Evolutionary conservation across 441 rosid species (phyloP), one percentile per base, ranked within the genome.

Genomic region (Macaranga tanarius): DNA sequence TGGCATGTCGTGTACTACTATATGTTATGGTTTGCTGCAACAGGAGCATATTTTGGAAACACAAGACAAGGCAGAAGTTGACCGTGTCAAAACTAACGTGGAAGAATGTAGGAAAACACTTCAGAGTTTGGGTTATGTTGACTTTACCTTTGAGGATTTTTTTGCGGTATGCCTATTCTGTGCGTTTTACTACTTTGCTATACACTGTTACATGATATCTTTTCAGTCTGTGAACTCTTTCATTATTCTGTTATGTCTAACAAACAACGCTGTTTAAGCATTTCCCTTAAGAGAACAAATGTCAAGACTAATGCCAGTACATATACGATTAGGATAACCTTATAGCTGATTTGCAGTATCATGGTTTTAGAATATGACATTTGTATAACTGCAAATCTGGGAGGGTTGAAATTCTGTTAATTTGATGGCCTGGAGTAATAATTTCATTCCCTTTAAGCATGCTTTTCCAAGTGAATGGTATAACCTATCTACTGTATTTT

Each of bases 101-200:
- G 97, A 92, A 79, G 90, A 89, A 75, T 92, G 93, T 72, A 81
- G 95, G 76, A 89, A 81, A 80, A 84, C 87, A 52, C 97, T 95
- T 77, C 96, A 90, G 81, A 81, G 84, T 77, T 88, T 95, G 84
- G 98, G 98, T 45, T 89, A 93, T 79, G 83, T 88, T 38, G 97
- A 95, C 64, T 91, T 95, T 65, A 93, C 98, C 7, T 95, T 93
- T 73, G 98, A 95, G 83, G 99, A 95, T 80, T 95, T 93, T 81
- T 95, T 95, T 76, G 73, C 92, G 88, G 98, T 93, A 87, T 84
- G 25, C 34, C 57, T 26, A 44, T 54, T 40, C 9, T 15, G 23
- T 73, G 25, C 62, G 25, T 62, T 69, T 70, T 25, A 10, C 42
- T 57, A 10, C 1, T 66, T 17, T 17, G 2, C 51, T 25, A 4